Base-by-base conservation (phyloP, 1,139 yeast genomes). In the Nakaseomyces sp. region DNA sequence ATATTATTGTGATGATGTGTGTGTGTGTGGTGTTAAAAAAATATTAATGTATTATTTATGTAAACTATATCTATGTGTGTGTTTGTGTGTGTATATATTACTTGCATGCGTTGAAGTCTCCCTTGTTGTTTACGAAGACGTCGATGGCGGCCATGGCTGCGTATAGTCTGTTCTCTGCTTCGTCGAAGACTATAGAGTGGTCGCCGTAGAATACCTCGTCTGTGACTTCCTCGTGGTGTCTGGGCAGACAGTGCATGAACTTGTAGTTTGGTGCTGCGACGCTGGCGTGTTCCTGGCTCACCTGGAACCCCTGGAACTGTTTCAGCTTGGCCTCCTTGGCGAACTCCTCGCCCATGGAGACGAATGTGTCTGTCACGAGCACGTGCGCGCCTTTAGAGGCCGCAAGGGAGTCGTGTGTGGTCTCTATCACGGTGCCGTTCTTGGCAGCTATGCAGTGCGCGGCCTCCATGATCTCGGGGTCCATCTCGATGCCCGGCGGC, bases 171-270 rank as follows among this genome's bases (percentile, higher is more conserved):
- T 91, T 91, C 68, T 91, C 98, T 30, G 96, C 98, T 67, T 91
- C 96, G 54, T 81, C 81, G 66, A 91, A 91, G 7, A 91, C 98
- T 45, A 91, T 69, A 1, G 96, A 86, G 51, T 81, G 76, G 29
- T 80, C 79, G 43, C 89, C 73, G 67, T 89, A 91, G 61, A 91
- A 91, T 1, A 91, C 93, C 38, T 84, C 95, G 63, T 91, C 98
- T 36, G 79, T 74, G 37, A 91, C 98, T 67, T 91, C 98, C 64
- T 89, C 96, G 26, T 76, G 74, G 56, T 91, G 95, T 68, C 98
- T 81, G 50, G 98, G 98, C 55, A 91, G 73, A 66, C 98, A 91
- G 63, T 91, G 98, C 96, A 91, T 88, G 65, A 91, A 91, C 62
- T 78, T 85, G 85, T 91, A 88, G 61, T 77, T 68, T 25, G 73